Conservation (phyloP, 306 rosid species). For the Oemleria cerasiformis region DNA sequence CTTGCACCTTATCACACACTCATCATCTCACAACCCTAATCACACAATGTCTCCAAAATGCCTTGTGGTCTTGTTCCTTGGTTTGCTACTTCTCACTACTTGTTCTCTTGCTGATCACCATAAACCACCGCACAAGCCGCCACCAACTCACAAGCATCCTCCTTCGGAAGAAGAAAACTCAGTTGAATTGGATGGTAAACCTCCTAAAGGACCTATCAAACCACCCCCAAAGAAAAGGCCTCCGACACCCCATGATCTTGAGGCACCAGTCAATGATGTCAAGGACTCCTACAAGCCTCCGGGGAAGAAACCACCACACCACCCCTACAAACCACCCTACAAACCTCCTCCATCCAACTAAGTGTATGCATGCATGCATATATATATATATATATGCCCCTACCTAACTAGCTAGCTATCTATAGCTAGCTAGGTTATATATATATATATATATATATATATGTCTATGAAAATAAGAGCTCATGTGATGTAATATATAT, state of each 20-base stretch:
- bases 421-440: too few relatives aligned
- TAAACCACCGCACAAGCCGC: slow-evolving; percentile 10
- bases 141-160: background rate
- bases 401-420: too few relatives aligned
- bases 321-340: background rate
- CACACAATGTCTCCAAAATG: slow-evolving; percentile 10
- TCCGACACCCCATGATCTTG: background rate
- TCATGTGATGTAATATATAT: too few relatives aligned
- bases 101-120: slow-evolving; percentile 4
- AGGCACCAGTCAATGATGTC: background rate
- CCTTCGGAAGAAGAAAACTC: background rate
- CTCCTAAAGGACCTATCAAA: background rate
- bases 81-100: slow-evolving; percentile 5
- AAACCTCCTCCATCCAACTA: slow-evolving; percentile 4
- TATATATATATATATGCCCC: too few relatives aligned
- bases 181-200: background rate
- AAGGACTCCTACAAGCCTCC: background rate
- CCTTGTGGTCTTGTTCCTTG: background rate
- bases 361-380: background rate
- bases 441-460: too few relatives aligned
- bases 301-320: background rate
- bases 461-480: too few relatives aligned
- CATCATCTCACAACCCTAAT: background rate
- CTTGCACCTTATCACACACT: background rate
- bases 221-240: background rate